Evolutionary conservation across 805 yeast genomes (phyloP).

Genomic region (Kazachstania psychrophila): DNA sequence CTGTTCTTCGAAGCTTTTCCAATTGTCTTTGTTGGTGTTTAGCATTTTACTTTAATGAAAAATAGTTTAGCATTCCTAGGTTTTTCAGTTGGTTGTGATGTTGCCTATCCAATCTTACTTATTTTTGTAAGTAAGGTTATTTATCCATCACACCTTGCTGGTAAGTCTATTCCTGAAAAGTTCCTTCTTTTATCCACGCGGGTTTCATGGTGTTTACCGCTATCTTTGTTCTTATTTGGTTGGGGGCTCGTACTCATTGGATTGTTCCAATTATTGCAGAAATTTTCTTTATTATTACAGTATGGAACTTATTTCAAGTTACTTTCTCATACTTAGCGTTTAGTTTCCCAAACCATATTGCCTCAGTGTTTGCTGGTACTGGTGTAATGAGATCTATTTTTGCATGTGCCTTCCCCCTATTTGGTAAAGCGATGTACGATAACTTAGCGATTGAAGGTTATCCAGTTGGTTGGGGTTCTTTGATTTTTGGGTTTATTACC

Average conservation of each 20-base stretch:
- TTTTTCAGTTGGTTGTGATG: conserved; percentile 34
- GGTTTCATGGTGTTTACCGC: conserved; percentile 36
- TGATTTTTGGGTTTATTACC: conserved; percentile 38
- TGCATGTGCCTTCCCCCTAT: conserved; percentile 55
- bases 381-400: conserved; percentile 40
- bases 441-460: conserved; percentile 39
- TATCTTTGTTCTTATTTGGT: conserved; percentile 39
- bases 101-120: conserved; percentile 31
- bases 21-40: conserved; percentile 37
- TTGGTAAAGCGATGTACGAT: conserved; percentile 50
- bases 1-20: conserved; percentile 56
- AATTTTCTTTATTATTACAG: conserved; percentile 32
- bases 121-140: conserved; percentile 21
- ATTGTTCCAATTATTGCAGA: conserved; percentile 39
- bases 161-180: conserved; percentile 33
- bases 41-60: conserved; percentile 40
- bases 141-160: conserved; percentile 20
- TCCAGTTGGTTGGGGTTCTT: conserved; percentile 53
- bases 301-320: conserved; percentile 42
- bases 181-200: conserved; percentile 33
- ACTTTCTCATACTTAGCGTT: conserved; percentile 41
- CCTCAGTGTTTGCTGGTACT: conserved; percentile 53
- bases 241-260: conserved; percentile 45
- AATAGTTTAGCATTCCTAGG: conserved; percentile 40
- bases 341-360: conserved; percentile 41